Evolutionary conservation across 768 basidiomycete species (phyloP).

Genomic region (Mycena floridula): DNA sequence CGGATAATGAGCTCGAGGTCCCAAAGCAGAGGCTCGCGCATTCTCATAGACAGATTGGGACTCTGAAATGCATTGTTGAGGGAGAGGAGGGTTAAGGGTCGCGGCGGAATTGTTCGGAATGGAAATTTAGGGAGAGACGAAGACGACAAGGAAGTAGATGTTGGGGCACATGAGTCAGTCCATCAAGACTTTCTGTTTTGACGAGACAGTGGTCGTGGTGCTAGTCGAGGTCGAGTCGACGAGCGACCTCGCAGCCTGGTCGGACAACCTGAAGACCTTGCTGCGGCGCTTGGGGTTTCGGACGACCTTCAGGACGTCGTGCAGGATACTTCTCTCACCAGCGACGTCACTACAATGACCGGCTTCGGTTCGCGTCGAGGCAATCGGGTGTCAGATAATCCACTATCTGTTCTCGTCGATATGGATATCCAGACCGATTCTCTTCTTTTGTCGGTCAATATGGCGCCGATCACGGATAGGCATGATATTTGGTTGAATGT

Average conservation of each 20-base stretch:
- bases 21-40: slow-evolving; percentile 79
- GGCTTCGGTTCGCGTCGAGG: too few species aligned
- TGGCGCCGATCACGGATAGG: slow-evolving; percentile 83
- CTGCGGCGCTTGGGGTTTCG: slow-evolving; percentile 48
- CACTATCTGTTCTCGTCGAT: too few species aligned
- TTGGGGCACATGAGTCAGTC: slow-evolving; percentile 45
- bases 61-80: slow-evolving; percentile 73
- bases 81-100: slow-evolving; percentile 69
- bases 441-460: slow-evolving; percentile 15
- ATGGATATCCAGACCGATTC: too few species aligned
- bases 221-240: slow-evolving; percentile 64
- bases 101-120: slow-evolving; percentile 30
- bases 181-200: slow-evolving; percentile 51
- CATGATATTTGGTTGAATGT: slow-evolving; percentile 98
- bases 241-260: slow-evolving; percentile 66
- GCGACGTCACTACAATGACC: too few species aligned
- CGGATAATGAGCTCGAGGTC: slow-evolving; percentile 75
- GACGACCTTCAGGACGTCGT: too few species aligned
- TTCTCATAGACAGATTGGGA: slow-evolving; percentile 80
- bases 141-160: slow-evolving; percentile 22
- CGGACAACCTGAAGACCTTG: slow-evolving; percentile 66
- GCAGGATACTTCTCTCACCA: too few species aligned
- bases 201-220: slow-evolving; percentile 65
- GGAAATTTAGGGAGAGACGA: slow-evolving; percentile 26
- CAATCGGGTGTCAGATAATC: too few species aligned